Conservation (phyloP, 2,329 filamentous ascomycete genomes). For the Aspergillus udagawae region DNA sequence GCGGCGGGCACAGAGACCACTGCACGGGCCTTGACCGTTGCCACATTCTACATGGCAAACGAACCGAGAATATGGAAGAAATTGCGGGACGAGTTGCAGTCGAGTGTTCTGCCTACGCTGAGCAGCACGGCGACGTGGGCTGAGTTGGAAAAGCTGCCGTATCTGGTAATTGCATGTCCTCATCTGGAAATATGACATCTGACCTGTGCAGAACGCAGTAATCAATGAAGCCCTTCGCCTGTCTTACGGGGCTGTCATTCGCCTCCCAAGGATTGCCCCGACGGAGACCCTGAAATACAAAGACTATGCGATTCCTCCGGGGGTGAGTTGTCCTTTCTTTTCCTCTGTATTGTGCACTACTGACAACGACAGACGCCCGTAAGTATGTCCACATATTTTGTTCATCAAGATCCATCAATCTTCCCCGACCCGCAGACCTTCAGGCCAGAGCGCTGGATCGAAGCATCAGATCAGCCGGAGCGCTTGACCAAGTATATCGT, state of each 20-base stretch:
- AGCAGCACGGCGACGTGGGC: constrained; percentile 19
- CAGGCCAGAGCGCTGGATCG: constrained; percentile 30
- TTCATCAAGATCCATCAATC: constrained; percentile 26
- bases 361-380: constrained; percentile 22
- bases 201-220: constrained; percentile 3
- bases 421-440: constrained; percentile 28
- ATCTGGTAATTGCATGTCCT: constrained; percentile 24
- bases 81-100: constrained; percentile 22
- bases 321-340: constrained; percentile 7
- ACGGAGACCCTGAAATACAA: constrained; percentile 3
- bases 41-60: constrained; percentile 28
- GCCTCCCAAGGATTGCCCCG: constrained; percentile 8
- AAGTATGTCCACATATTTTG: constrained; percentile 29
- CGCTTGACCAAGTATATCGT: constrained; percentile 30
- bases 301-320: constrained; percentile 20
- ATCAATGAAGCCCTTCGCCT: constrained; percentile 10
- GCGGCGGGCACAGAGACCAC: constrained; percentile 36
- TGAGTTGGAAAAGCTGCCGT: constrained; percentile 37
- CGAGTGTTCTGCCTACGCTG: constrained; percentile 18
- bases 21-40: constrained; percentile 25
- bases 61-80: too few species aligned
- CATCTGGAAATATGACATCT: neutral
- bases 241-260: neutral
- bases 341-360: too few species aligned
- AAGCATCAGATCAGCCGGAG: constrained; percentile 23